Percentiles rank a stretch among this genome's conserved stretches.
Conservation (phyloP, 805 yeast genomes). For the Yamadazyma ubonensis region DNA sequence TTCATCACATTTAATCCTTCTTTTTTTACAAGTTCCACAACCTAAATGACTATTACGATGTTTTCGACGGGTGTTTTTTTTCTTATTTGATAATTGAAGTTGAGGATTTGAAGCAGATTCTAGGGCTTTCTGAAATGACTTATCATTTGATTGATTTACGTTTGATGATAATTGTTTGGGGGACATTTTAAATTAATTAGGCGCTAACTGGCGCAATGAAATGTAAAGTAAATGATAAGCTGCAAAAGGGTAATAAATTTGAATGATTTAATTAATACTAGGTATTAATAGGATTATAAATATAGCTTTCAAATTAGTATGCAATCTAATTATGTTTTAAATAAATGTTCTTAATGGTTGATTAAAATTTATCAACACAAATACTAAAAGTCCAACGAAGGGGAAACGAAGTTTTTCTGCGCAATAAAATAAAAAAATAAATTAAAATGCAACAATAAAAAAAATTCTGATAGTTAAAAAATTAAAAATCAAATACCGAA, state of each 20-base stretch:
- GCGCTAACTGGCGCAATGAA: neutral
- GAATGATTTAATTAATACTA: neutral
- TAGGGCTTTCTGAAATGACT: conserved; percentile 15
- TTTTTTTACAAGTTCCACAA: conserved; percentile 60
- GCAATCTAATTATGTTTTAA: too few species aligned
- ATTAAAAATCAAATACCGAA: neutral
- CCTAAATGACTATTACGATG: conserved; percentile 73
- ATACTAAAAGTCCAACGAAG: conserved; percentile 4
- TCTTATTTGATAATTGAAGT: conserved; percentile 19
- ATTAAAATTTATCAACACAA: conserved; percentile 1
- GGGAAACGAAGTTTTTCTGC: conserved; percentile 11
- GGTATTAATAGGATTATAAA: too few species aligned
- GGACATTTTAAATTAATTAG: conserved; percentile 1
- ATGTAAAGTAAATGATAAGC: neutral
- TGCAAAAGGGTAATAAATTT: conserved; percentile 2
- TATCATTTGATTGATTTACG: conserved; percentile 9
- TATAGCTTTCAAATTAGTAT: too few species aligned
- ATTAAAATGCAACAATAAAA: neutral
- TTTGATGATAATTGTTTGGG: conserved; percentile 1
- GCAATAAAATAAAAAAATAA: conserved; percentile 7
- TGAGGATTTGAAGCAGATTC: conserved; percentile 16
- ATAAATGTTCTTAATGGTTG: neutral
- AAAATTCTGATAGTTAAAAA: neutral
- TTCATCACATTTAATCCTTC: conserved; percentile 53
- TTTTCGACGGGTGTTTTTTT: conserved; percentile 51